Evolutionary conservation across 73 alveolate genomes (phyloP).

Genomic region (Stentor roeselii): DNA sequence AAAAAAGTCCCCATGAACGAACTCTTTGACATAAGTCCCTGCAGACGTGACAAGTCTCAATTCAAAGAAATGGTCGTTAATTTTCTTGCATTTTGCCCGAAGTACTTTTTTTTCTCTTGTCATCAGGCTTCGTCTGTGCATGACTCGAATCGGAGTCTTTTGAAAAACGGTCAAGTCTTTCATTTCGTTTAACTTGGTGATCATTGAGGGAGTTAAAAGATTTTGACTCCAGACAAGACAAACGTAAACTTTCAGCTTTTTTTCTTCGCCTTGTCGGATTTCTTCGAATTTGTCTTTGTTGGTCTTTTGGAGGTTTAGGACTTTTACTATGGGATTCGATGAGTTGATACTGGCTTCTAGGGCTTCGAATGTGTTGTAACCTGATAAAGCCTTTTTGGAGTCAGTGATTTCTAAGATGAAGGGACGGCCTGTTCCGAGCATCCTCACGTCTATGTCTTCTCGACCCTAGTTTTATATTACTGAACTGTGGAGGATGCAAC

Average conservation of each 20-base stretch:
- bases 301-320: slow-evolving; percentile 60
- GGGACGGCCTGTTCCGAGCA: slow-evolving; percentile 97
- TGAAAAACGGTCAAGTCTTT: slow-evolving; percentile 63
- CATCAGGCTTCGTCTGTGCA: slow-evolving; percentile 83
- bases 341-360: background rate
- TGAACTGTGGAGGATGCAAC: background rate
- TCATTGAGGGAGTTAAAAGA: slow-evolving; percentile 53
- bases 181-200: slow-evolving; percentile 54
- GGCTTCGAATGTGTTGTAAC: background rate
- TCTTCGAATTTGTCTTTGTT: slow-evolving; percentile 74
- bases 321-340: slow-evolving; percentile 17
- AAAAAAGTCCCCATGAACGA: slow-evolving; percentile 96
- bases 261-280: slow-evolving; percentile 85
- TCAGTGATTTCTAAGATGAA: slow-evolving; percentile 55
- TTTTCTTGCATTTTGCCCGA: slow-evolving; percentile 58
- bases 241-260: slow-evolving; percentile 84
- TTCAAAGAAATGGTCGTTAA: slow-evolving; percentile 75
- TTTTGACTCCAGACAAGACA: slow-evolving; percentile 83
- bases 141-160: slow-evolving; percentile 95
- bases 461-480: slow-evolving; percentile 78
- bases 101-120: background rate
- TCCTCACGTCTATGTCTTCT: slow-evolving; percentile 97
- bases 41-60: slow-evolving; percentile 83
- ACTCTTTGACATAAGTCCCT: slow-evolving; percentile 97
- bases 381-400: slow-evolving; percentile 42